A percentile compares a stretch with the other conserved stretches of the same genome.
These are phyloP conservation scores for Rhodomyrtus tomentosa DNA, from an alignment of 345 rosid genomes.

Conservation along the genomic window DNA sequence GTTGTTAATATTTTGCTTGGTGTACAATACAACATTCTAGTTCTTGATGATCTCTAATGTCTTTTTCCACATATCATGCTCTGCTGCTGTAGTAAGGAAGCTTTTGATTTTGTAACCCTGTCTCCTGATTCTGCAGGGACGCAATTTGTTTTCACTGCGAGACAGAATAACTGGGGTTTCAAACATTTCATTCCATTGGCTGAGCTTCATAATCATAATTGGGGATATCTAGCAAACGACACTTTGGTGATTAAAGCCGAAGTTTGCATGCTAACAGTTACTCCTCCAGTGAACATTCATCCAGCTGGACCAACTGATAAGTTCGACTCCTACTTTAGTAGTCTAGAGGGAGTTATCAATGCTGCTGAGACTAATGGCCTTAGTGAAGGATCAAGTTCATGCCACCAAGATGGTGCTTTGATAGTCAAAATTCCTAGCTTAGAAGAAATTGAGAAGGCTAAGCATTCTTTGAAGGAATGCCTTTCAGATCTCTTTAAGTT, in stretches of 20 bases:
- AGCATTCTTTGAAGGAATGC: too few relatives aligned
- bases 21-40: not conserved
- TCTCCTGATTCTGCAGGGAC: not conserved
- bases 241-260: not conserved
- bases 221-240: not conserved
- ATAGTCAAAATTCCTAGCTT: not conserved
- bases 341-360: not conserved
- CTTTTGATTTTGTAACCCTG: not conserved
- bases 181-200: not conserved
- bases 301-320: not conserved
- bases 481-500: not conserved
- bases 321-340: constrained; percentile 1
- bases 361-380: not conserved
- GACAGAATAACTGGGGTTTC: not conserved
- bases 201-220: not conserved
- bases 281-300: not conserved
- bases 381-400: not conserved
- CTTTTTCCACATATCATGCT: not conserved
- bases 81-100: not conserved
- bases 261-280: not conserved
- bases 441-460: too few relatives aligned
- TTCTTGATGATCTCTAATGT: not conserved
- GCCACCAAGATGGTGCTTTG: too few relatives aligned
- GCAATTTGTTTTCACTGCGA: not conserved
- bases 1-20: not conserved